Evolutionary conservation across 495 filamentous ascomycete species (phyloP).

Genomic region (Aspergillus bridgeri): DNA sequence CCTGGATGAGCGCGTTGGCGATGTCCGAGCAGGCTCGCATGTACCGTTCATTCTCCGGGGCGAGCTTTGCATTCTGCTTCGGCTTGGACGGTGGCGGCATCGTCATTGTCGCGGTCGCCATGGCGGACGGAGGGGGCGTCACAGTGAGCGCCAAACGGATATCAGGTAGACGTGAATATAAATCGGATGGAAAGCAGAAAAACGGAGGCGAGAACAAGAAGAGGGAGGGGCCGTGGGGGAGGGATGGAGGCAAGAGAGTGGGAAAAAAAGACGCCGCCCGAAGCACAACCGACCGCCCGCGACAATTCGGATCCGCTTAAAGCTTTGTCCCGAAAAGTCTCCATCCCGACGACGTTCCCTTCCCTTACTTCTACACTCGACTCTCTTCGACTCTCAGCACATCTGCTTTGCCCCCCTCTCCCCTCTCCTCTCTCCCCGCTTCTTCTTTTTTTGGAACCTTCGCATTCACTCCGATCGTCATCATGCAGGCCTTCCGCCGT

Average conservation of each 20-base stretch:
- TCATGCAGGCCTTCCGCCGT: conserved; percentile 55
- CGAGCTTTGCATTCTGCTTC: conserved; percentile 68
- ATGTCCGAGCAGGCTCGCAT: conserved; percentile 94
- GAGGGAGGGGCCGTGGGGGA: conserved; percentile 13
- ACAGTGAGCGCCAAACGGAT: no score
- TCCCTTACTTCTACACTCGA: conserved; percentile 23
- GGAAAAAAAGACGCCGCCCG: conserved; percentile 20
- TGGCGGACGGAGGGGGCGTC: conserved; percentile 24
- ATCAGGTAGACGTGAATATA: no score
- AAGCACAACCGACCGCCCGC: conserved; percentile 29
- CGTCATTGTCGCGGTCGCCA: conserved; percentile 64
- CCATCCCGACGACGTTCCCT: conserved; percentile 19
- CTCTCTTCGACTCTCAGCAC: conserved; percentile 17
- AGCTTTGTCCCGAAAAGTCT: conserved; percentile 42
- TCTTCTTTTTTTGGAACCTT: conserved; percentile 18
- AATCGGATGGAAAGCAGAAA: no score
- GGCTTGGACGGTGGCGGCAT: conserved; percentile 49
- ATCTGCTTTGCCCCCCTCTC: conserved; percentile 1
- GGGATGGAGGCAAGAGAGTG: conserved; percentile 32
- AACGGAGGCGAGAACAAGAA: not conserved
- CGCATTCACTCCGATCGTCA: conserved; percentile 14
- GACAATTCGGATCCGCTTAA: conserved; percentile 42
- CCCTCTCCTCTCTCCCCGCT: conserved; percentile 11
- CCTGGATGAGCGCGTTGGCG: conserved; percentile 86
- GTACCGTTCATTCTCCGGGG: conserved; percentile 90